Conservation (phyloP, 2,329 filamentous ascomycete genomes). For the Pseudogymnoascus sp. region DNA sequence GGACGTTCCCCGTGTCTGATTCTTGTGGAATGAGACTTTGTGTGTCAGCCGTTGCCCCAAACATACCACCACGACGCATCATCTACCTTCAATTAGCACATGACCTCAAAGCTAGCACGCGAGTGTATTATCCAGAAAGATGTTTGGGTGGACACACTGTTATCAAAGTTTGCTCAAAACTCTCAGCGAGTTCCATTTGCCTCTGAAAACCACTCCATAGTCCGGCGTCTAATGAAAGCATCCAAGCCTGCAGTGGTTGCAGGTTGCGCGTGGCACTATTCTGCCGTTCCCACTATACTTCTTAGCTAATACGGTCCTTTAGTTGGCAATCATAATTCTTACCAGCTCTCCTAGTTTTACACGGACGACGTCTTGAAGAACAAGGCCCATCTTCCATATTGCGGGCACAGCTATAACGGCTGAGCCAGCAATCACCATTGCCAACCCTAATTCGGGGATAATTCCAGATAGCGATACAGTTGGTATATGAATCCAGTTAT, state of each 20-base stretch:
- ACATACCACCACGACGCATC: conserved; percentile 4
- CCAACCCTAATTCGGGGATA: not conserved
- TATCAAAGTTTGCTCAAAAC: not conserved
- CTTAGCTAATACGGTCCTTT: not conserved
- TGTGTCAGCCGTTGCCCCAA: not conserved
- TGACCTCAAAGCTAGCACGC: not conserved
- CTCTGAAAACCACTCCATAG: conserved; percentile 9
- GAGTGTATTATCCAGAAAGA: not conserved
- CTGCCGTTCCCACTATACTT: not conserved
- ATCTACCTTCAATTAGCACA: conserved; percentile 1
- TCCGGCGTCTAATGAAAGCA: conserved; percentile 7
- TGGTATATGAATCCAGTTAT: not conserved
- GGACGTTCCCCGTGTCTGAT: not conserved
- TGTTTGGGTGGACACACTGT: not conserved
- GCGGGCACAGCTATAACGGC: not conserved
- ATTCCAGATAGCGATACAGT: not conserved
- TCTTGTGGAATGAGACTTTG: not conserved
- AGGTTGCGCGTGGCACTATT: conserved; percentile 1
- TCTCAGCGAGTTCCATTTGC: conserved; percentile 8
- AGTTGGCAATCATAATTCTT: not conserved
- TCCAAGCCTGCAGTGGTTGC: not conserved
- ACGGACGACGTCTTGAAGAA: not conserved
- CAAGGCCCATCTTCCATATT: conserved; percentile 11
- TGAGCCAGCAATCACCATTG: not conserved
- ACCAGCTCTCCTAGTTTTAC: not conserved